A percentile compares a stretch with the other conserved stretches of the same genome.
phyloP scores from a whole-genome alignment of 1,139 yeast genomes.

The Kodamaea plutei region DNA sequence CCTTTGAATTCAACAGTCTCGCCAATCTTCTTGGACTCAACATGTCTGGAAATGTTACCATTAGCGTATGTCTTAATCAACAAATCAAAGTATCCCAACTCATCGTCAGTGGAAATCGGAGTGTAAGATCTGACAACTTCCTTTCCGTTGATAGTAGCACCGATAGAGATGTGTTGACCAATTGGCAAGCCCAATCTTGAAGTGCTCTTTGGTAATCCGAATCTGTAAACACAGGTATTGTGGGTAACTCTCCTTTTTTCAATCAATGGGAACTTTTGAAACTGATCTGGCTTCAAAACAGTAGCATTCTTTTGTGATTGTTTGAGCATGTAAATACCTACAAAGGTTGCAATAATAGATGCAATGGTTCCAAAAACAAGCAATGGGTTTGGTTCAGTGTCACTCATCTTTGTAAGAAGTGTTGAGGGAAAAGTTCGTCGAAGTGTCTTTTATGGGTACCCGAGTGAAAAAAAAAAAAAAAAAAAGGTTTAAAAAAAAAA shows the following conservation, averaged over 20 bases:
- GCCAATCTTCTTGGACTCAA: conserved; percentile 57
- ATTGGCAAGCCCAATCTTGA: conserved; percentile 87
- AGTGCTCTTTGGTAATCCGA: conserved; percentile 72
- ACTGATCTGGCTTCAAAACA: conserved; percentile 61
- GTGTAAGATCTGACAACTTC: conserved; percentile 90
- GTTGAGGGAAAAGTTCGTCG: too few species aligned
- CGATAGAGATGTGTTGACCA: conserved; percentile 87
- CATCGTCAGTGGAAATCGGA: conserved; percentile 84
- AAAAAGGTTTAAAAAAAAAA: background rate
- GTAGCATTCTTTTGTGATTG: conserved; percentile 41
- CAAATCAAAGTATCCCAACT: conserved; percentile 83
- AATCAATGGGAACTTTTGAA: conserved; percentile 78
- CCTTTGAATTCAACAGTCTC: conserved; percentile 59
- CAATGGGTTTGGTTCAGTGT: conserved; percentile 35
- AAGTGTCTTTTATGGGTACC: too few species aligned
- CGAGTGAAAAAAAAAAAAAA: too few species aligned
- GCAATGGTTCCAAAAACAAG: conserved; percentile 39
- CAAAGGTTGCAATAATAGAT: conserved; percentile 35
- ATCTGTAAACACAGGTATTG: conserved; percentile 81
- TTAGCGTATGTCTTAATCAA: conserved; percentile 88
- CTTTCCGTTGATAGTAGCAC: conserved; percentile 72
- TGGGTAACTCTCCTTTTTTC: conserved; percentile 76
- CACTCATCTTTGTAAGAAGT: conserved; percentile 10
- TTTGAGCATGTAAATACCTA: conserved; percentile 35
- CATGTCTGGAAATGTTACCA: conserved; percentile 81